Evolutionary conservation across 2,329 filamentous ascomycete species (phyloP).

Genomic region (Calonectria pauciramosa): DNA sequence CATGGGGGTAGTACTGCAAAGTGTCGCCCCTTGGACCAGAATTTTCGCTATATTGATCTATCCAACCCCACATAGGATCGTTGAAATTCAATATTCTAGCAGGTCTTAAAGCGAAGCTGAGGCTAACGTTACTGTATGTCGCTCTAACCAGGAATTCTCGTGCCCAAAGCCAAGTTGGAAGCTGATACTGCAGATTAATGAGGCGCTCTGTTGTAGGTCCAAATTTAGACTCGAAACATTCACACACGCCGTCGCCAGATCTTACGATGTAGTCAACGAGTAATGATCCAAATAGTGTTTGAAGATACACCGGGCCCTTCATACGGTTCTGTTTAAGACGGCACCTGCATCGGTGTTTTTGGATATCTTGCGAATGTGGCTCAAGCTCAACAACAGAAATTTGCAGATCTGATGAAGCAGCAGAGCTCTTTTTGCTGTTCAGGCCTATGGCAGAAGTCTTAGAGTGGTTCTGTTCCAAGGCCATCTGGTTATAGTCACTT

Average conservation of each 20-base stretch:
- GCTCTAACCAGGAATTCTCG: not conserved
- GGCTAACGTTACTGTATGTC: not conserved
- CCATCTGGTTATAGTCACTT: not conserved
- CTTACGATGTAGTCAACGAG: not conserved
- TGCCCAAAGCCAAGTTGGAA: slow-evolving; percentile 33
- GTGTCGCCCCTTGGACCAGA: not conserved
- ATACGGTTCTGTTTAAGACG: not conserved
- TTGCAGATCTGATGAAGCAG: not conserved
- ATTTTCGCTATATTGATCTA: rapidly evolving
- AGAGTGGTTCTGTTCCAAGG: not conserved
- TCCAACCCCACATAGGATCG: rapidly evolving
- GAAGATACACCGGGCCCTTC: not conserved
- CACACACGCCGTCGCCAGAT: not conserved
- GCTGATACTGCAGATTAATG: not conserved
- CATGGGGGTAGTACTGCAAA: not conserved
- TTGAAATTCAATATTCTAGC: not conserved
- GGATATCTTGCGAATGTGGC: not conserved
- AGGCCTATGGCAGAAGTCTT: not conserved
- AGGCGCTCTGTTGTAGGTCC: not conserved
- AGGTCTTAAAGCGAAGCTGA: slow-evolving; percentile 8
- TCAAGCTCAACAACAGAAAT: not conserved
- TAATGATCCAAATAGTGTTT: not conserved
- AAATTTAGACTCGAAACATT: not conserved
- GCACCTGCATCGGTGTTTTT: not conserved
- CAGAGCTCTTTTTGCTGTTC: not conserved